Base-by-base conservation (phyloP, 2,329 filamentous ascomycete genomes). In the Gnomoniopsis smithogilvyi region DNA sequence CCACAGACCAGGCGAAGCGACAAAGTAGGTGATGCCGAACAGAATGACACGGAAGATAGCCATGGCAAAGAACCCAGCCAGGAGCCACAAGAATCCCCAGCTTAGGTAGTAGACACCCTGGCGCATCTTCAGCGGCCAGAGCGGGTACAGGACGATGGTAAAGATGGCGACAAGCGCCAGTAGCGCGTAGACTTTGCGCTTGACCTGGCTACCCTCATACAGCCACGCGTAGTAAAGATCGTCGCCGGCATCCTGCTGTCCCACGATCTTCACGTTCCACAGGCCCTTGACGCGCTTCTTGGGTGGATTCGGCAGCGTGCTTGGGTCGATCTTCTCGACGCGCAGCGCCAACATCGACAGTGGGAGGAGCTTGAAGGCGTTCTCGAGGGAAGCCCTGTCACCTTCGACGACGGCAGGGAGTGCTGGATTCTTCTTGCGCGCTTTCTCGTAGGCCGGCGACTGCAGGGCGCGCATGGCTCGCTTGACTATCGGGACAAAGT, bases 211-310 rank as follows among this genome's bases (percentile, higher is more conserved):
- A 19, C 94, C 94, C 70, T 99, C 95, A 74, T 93, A 98, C 56
- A 99, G 80, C 92, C 94, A 99, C 62, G 94, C 89, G 72, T 98
- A 99, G 80, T 99, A 94, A 81, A 95, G 87, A 43, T 94, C 90
- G 59, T 95, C 91, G 51, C 78, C 78, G 59, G 88, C 89, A 69
- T 98, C 94, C 75, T 99, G 95, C 75, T 99, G 94, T 68, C 94
- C 92, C 76, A 97, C 93, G 66, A 99, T 94, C 71, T 88, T 89
- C 63, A 99, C 95, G 3, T 88, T 96, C 95, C 95, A 99, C 33
- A 95, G 85, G 26, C 95, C 95, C 82, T 99, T 99, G 70, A 95
- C 83, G 55, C 92, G 88, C 82, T 97, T 98, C 78, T 92, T 91
- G 66, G 81, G 78, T 24, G 72, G 76, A 69, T 89, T 86, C 69